phyloP scores from a whole-genome alignment of 2,329 filamentous ascomycete species.

The Hymenoscyphus infarciens region DNA sequence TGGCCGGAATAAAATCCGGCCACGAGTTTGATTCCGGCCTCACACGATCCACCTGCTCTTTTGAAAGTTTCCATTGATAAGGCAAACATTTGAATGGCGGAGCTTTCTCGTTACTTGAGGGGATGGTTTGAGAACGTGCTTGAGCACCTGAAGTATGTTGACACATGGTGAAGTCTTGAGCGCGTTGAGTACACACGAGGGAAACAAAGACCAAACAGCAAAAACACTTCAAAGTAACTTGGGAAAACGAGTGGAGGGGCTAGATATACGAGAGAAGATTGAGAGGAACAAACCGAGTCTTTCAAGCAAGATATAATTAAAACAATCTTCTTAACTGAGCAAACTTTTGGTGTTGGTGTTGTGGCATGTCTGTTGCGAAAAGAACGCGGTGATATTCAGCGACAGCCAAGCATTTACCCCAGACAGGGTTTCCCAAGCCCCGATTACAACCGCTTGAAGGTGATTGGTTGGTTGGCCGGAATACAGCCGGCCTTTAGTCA shows the following conservation, averaged over 20 bases:
- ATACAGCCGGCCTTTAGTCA: slow-evolving; percentile 2
- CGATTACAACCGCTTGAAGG: background rate
- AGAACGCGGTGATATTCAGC: background rate
- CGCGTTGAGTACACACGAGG: background rate
- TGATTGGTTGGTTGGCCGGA: slow-evolving; percentile 5
- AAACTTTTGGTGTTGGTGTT: background rate
- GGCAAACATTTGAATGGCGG: background rate
- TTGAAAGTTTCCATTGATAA: slow-evolving; percentile 3
- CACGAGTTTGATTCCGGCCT: slow-evolving; percentile 18
- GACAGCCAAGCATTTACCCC: background rate
- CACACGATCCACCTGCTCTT: background rate
- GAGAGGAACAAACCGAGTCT: background rate
- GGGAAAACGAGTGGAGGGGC: background rate
- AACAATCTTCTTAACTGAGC: background rate
- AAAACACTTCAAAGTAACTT: background rate
- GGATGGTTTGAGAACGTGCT: background rate
- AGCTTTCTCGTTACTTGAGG: background rate
- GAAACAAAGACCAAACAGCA: background rate
- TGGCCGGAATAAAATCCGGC: slow-evolving; percentile 34
- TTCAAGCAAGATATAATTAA: background rate
- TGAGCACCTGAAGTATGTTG: background rate
- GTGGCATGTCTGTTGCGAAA: background rate
- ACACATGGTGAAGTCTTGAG: background rate
- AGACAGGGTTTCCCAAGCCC: background rate
- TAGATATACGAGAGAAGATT: background rate